Percentiles rank a stretch among this genome's conserved stretches.
phyloP scores from a whole-genome alignment of 2,329 filamentous ascomycete species.

The Aureobasidium sp. region DNA sequence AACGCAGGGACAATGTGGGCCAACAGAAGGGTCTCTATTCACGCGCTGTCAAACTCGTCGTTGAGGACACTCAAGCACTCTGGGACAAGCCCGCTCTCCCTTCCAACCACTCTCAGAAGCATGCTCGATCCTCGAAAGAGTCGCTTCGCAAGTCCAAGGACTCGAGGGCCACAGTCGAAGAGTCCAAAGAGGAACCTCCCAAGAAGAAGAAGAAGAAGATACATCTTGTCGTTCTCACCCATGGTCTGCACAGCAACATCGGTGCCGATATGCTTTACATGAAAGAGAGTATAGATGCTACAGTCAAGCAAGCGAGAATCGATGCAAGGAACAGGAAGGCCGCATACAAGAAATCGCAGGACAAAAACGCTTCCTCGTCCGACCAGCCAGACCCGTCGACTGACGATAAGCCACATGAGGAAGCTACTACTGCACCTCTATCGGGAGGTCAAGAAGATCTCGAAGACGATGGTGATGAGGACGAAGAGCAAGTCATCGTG shows the following conservation, averaged over 20 bases:
- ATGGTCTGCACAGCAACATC: slow-evolving; percentile 91
- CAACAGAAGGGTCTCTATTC: slow-evolving; percentile 76
- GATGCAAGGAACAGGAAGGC: slow-evolving; percentile 56
- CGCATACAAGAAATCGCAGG: slow-evolving; percentile 16
- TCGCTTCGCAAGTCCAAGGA: slow-evolving; percentile 8
- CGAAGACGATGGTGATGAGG: slow-evolving; percentile 48
- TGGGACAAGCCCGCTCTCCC: slow-evolving; percentile 91
- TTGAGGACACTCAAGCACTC: slow-evolving; percentile 80
- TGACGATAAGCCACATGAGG: slow-evolving; percentile 17
- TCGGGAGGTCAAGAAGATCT: slow-evolving; percentile 44
- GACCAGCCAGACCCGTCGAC: slow-evolving; percentile 20
- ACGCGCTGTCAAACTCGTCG: slow-evolving; percentile 63
- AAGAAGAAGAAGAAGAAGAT: slow-evolving; percentile 65
- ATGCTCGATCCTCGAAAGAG: slow-evolving; percentile 19
- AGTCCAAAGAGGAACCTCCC: slow-evolving; percentile 16
- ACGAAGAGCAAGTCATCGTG: slow-evolving; percentile 80
- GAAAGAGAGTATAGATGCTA: slow-evolving; percentile 92
- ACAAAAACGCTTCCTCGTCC: slow-evolving; percentile 12
- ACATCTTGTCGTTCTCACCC: slow-evolving; percentile 85
- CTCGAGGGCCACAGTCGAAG: slow-evolving; percentile 11
- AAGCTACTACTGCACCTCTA: slow-evolving; percentile 36
- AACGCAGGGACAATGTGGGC: slow-evolving; percentile 54
- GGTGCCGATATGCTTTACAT: slow-evolving; percentile 94
- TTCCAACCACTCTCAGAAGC: slow-evolving; percentile 11
- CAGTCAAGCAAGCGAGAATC: slow-evolving; percentile 63